Evolutionary conservation across 176 grass and related monocot species (phyloP).

Genomic region (Zoysia pacifica): DNA sequence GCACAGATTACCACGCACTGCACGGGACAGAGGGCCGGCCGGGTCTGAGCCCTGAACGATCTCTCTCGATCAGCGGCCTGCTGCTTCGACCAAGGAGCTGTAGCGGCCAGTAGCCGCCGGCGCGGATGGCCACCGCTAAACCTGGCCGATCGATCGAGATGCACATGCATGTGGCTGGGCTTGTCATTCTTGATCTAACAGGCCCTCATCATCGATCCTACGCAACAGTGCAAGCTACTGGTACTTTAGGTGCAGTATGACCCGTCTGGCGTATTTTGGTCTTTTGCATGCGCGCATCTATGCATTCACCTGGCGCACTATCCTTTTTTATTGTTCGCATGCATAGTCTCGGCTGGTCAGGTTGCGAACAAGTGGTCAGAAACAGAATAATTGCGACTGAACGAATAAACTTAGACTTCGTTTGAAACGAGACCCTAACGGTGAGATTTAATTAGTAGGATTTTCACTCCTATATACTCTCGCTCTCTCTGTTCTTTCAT

Average conservation of each 20-base stretch:
- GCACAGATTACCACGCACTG: not conserved
- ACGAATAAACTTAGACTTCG: too few relatives aligned
- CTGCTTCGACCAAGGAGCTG: not conserved
- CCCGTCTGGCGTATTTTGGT: not conserved
- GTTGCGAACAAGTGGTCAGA: too few relatives aligned
- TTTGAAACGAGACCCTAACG: too few relatives aligned
- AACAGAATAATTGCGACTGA: too few relatives aligned
- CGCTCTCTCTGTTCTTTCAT: too few relatives aligned
- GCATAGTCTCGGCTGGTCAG: too few relatives aligned
- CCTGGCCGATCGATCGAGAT: not conserved
- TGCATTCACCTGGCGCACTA: not conserved
- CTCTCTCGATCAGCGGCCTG: constrained; percentile 23
- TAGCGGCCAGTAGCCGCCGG: not conserved
- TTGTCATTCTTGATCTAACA: not conserved
- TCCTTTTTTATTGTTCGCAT: not conserved
- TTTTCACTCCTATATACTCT: too few relatives aligned
- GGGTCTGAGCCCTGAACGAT: not conserved
- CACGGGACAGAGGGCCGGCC: not conserved
- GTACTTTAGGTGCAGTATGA: too few relatives aligned
- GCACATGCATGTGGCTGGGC: constrained; percentile 1
- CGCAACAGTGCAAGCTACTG: not conserved
- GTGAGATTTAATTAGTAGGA: too few relatives aligned
- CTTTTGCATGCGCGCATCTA: constrained; percentile 3
- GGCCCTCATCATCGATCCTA: not conserved
- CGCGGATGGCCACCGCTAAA: constrained; percentile 4